Evolutionary conservation across 1,284 basidiomycete genomes (phyloP), one percentile per base, ranked within the genome.

Genomic region (Ceratobasidium papillatum): DNA sequence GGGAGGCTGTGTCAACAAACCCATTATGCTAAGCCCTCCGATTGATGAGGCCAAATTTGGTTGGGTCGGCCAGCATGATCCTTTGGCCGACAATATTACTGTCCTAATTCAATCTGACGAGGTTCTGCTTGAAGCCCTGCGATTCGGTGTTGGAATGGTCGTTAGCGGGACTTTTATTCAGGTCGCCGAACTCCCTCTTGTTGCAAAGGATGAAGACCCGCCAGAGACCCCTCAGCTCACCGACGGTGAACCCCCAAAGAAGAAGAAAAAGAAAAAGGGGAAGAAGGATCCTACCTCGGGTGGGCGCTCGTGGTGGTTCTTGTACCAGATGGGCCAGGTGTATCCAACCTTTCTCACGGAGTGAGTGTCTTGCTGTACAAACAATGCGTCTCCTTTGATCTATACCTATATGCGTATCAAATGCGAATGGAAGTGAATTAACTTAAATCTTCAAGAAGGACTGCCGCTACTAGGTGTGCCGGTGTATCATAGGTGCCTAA

Each of bases 221-320:
- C 22, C 59, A 36, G 47, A 45, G 14, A 49, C 61, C 22, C 3
- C 58, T 49, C 45, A 54, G 49, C 19, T 34, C 1, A 25, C 45
- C 8, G 59, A 38, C 2, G 71, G 59, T n/a, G 45, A 49, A 32
- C 56, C 69, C 3, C 56, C 56, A 0, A 72, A 72, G 69, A 72
- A 72, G 58, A 72, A 62, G 41, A 72, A 72, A 58, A 73, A 73
- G 43, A 62, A 73, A 36, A 62, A 68, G 52, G 65, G 65, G 8
- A 68, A 68, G 38, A 54, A 51, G 45, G 32, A 61, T 25, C 27
- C 71, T 63, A 54, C 71, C 3, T 36, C 71, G 3, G 59, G 36
- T n/a, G 58, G 45, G 7, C 71, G 71, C 19, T 73, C 71, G 14
- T 73, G 71, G 71, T 73, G 71, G 71, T 73, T 73, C 17, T 32